Percentiles rank a stretch among this genome's conserved stretches.
phyloP scores from a whole-genome alignment of 345 rosid genomes.

The Bretschneidera sinensis region DNA sequence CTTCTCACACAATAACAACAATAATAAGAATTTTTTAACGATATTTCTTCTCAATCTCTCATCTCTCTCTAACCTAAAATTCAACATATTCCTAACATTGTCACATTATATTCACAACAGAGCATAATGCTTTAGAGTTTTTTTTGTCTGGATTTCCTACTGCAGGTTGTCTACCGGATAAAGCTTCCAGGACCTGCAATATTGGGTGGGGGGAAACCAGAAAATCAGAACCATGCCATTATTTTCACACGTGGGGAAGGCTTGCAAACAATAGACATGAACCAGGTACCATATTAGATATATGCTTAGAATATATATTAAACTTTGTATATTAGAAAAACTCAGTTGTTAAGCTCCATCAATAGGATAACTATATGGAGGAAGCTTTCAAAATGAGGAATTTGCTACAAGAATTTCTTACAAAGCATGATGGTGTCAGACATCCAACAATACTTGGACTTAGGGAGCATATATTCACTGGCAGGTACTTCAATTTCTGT shows the following conservation, averaged over 20 bases:
- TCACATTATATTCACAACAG: background rate
- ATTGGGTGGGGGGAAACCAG: constrained; percentile 61
- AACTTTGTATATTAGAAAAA: background rate
- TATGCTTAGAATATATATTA: background rate
- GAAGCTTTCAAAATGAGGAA: constrained; percentile 87
- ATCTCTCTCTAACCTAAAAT: no score
- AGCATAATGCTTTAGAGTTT: background rate
- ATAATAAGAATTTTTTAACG: no score
- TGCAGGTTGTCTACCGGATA: constrained; percentile 47
- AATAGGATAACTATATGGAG: constrained; percentile 78
- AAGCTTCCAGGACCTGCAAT: constrained; percentile 60
- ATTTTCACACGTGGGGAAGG: constrained; percentile 63
- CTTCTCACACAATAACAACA: no score
- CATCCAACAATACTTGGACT: constrained; percentile 68
- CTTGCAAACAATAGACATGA: constrained; percentile 63
- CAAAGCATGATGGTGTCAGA: constrained; percentile 65
- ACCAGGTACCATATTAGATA: constrained; percentile 32
- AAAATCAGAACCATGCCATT: constrained; percentile 59
- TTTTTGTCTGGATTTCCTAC: constrained; percentile 8
- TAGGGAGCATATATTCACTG: constrained; percentile 84
- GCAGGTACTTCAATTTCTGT: constrained; percentile 32
- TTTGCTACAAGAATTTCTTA: constrained; percentile 67
- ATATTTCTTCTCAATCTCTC: no score
- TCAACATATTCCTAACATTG: background rate
- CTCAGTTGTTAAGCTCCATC: constrained; percentile 2